Evolutionary conservation across 2,329 filamentous ascomycete genomes (phyloP), one percentile per base, ranked within the genome.

Genomic region (Pseudophaeomoniella oleicola): DNA sequence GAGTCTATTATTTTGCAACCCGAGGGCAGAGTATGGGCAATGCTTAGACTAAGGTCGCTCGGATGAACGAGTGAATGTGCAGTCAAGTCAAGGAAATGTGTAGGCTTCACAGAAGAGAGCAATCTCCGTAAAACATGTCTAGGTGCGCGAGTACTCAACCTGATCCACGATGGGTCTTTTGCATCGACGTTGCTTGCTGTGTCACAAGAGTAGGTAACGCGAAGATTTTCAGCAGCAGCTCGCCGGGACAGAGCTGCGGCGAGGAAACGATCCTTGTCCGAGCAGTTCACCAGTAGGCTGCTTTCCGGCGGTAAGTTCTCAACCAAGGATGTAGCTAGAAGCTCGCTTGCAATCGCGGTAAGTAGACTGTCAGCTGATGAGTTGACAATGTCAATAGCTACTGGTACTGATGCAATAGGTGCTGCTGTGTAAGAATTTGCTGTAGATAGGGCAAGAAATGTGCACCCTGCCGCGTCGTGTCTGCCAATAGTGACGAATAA

Each of bases 61-160:
- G n/a, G n/a, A n/a, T n/a, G n/a, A n/a, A n/a, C n/a, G n/a, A n/a
- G n/a, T 15, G 30, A 32, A n/a, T 5, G 10, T 15, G 30, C 30
- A 16, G 13, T 32, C 13, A 32, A 16, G 17, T 32, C 30, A n/a
- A 32, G 13, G 30, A 32, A 32, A 14, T 32, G 30, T 16, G 30
- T 32, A n/a, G 17, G 13, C 14, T 32, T 16, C n/a, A n/a, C n/a
- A 10, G 5, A n/a, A 32, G 30, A 16, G 5, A 32, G 30, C 30
- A 15, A 15, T 16, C 30, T 32, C 13, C 13, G 30, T 5, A 32
- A 15, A 6, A 16, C 30, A 32, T 32, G 30, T 14, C 17, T 32
- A 5, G 30, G 30, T 32, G 30, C 17, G 13, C 30, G 13, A 10
- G 13, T 16, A 5, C 17, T 16, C 5, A 32, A 15, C 5, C 30